Percentiles rank a stretch among this genome's conserved stretches.
Evolutionary conservation across 768 basidiomycete species (phyloP).

Genomic region (Tricholoma matsutake): DNA sequence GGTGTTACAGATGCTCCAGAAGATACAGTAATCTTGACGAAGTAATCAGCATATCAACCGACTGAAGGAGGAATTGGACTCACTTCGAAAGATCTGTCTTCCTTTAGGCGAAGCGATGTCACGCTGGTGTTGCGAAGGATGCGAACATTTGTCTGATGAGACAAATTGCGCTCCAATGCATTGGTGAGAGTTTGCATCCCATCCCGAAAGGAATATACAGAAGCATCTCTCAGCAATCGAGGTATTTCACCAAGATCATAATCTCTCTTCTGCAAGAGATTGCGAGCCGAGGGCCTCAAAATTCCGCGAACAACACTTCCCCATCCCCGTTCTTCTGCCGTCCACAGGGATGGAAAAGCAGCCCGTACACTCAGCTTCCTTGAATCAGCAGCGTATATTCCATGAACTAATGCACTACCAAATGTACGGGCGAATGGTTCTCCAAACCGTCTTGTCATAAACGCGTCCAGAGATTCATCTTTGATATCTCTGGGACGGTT

Average conservation of each 20-base stretch:
- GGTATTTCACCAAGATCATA: constrained; percentile 51
- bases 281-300: constrained; percentile 17
- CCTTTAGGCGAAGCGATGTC: constrained; percentile 29
- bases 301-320: constrained; percentile 72
- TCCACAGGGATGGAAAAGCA: constrained; percentile 73
- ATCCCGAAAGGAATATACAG: constrained; percentile 79
- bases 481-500: constrained; percentile 38
- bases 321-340: constrained; percentile 59
- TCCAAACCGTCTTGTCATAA: constrained; percentile 75
- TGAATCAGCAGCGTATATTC: constrained; percentile 90
- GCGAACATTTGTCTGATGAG: constrained; percentile 51
- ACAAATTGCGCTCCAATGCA: constrained; percentile 49
- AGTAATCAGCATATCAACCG: not conserved
- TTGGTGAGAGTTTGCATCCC: constrained; percentile 70
- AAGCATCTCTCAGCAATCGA: constrained; percentile 50
- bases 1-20: constrained; percentile 32
- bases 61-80: constrained; percentile 9
- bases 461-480: constrained; percentile 83
- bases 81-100: constrained; percentile 46
- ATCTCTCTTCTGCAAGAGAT: constrained; percentile 8
- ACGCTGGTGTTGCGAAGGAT: constrained; percentile 46
- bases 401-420: constrained; percentile 82
- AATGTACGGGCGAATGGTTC: constrained; percentile 67
- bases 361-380: constrained; percentile 69
- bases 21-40: not conserved